phyloP scores from a whole-genome alignment of 345 rosid species.

The Pistacia integerrima region DNA sequence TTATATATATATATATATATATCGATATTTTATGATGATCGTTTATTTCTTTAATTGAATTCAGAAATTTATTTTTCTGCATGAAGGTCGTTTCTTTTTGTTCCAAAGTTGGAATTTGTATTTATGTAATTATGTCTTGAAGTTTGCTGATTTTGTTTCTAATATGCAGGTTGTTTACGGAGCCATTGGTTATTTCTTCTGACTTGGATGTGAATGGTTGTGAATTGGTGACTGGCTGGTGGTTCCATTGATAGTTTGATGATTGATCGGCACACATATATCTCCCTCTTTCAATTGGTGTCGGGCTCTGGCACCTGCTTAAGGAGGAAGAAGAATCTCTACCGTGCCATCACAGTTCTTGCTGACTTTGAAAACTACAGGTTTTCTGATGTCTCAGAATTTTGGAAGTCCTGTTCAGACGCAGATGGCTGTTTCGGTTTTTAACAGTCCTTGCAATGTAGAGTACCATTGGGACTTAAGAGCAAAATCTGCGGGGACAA shows the following conservation, averaged over 20 bases:
- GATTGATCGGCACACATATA: conserved; percentile 15
- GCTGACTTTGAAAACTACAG: neutral
- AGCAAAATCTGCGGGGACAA: conserved; percentile 43
- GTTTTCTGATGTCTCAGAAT: conserved; percentile 33
- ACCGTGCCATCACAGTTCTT: conserved; percentile 9
- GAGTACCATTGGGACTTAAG: conserved; percentile 42
- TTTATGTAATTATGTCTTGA: too few species aligned
- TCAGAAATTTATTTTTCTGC: neutral
- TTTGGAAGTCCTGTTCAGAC: conserved; percentile 49
- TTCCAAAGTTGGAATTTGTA: neutral
- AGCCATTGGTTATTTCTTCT: neutral
- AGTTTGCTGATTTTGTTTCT: neutral
- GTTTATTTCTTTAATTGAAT: neutral
- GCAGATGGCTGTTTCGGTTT: conserved; percentile 55
- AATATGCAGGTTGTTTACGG: neutral
- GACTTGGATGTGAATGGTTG: neutral
- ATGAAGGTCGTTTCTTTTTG: neutral
- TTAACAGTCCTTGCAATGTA: conserved; percentile 45
- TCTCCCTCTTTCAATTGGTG: conserved; percentile 18
- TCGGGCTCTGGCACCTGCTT: conserved; percentile 23
- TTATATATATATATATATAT: neutral
- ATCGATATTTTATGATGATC: neutral
- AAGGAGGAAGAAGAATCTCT: conserved; percentile 28
- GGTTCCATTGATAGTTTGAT: conserved; percentile 30
- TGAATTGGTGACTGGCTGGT: neutral